Evolutionary conservation across 345 rosid species (phyloP).

Genomic region (Salix koriyanagi): DNA sequence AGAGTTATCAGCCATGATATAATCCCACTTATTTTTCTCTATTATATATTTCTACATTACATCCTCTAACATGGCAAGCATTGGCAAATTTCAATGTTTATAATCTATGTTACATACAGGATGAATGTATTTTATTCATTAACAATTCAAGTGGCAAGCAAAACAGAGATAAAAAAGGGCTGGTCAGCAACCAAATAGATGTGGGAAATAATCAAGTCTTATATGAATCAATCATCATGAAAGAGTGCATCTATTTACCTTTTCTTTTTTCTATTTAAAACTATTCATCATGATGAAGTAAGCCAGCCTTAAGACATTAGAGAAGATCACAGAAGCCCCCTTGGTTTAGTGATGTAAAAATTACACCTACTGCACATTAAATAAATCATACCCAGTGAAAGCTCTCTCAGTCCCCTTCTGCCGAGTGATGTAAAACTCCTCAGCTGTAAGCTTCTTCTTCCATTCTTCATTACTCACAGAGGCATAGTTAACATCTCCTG

Average conservation of each 20-base stretch:
- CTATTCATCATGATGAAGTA: background rate
- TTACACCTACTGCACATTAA: background rate
- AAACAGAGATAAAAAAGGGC: too few species aligned
- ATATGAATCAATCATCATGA: background rate
- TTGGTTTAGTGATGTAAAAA: background rate
- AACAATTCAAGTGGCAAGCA: too few species aligned
- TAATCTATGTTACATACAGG: too few species aligned
- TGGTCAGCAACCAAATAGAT: background rate
- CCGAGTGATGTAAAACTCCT: conserved; percentile 72
- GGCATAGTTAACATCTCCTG: conserved; percentile 36
- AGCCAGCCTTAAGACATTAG: background rate
- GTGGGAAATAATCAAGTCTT: background rate
- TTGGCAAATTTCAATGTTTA: too few species aligned
- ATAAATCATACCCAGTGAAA: conserved; percentile 65
- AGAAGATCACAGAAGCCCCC: background rate
- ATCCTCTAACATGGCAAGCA: too few species aligned
- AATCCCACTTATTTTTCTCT: too few species aligned
- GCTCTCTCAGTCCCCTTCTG: conserved; percentile 93
- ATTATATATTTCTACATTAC: too few species aligned
- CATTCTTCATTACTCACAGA: conserved; percentile 58
- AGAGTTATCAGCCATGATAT: too few species aligned
- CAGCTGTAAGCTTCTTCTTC: conserved; percentile 65
- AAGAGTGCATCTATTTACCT: background rate
- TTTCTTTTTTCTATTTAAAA: background rate
- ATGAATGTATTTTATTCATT: too few species aligned